Percentiles rank a stretch among this genome's conserved stretches.
Conservation (phyloP, 352 stramenopile genomes). For the Stramenopiles sp. region DNA sequence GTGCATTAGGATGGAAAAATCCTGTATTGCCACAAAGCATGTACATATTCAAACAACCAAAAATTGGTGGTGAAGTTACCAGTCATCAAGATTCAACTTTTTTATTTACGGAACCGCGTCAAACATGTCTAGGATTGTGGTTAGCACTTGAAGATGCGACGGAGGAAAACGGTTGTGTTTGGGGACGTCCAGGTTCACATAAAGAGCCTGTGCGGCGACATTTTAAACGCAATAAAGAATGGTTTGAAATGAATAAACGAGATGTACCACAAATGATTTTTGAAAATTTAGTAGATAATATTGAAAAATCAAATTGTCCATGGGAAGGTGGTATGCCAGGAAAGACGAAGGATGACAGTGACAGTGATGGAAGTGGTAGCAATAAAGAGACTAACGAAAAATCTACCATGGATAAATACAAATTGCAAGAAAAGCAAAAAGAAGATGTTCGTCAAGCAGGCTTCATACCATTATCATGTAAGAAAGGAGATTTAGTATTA, state of each 20-base stretch:
- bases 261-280: slow-evolving; percentile 15
- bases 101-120: slow-evolving; percentile 74
- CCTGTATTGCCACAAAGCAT: slow-evolving; percentile 77
- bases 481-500: slow-evolving; percentile 73
- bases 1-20: slow-evolving; percentile 55
- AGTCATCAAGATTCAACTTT: slow-evolving; percentile 89
- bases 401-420: too few species aligned
- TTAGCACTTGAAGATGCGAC: slow-evolving; percentile 81
- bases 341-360: too few species aligned
- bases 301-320: slow-evolving; percentile 18
- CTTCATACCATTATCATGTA: slow-evolving; percentile 52
- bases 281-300: slow-evolving; percentile 25
- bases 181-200: slow-evolving; percentile 69
- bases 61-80: slow-evolving; percentile 70
- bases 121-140: slow-evolving; percentile 82
- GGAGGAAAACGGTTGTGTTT: slow-evolving; percentile 75
- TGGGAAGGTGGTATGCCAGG: too few species aligned
- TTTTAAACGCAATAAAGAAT: slow-evolving; percentile 32
- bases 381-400: slow-evolving; percentile 29
- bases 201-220: slow-evolving; percentile 49
- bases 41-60: slow-evolving; percentile 91
- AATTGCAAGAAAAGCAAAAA: slow-evolving; percentile 26
- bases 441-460: slow-evolving; percentile 31
- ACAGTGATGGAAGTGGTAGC: slow-evolving; percentile 11
- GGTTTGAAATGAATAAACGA: too few species aligned